Percentiles rank a stretch among this genome's conserved stretches.
phyloP scores from a whole-genome alignment of 2,329 filamentous ascomycete species.

The Fulvia fulva region DNA sequence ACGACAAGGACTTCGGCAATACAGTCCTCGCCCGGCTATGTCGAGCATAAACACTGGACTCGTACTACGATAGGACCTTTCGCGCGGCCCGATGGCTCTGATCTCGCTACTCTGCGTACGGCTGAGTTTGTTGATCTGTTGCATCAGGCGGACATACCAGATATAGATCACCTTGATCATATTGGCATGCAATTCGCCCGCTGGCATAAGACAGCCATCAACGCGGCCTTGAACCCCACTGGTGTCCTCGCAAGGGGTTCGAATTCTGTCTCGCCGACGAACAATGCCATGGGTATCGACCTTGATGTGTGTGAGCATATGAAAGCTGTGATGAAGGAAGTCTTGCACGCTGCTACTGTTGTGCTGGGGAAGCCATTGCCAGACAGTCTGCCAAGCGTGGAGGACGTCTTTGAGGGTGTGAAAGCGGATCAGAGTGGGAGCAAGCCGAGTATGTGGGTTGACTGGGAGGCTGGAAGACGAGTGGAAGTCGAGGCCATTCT shows the following conservation, averaged over 20 bases:
- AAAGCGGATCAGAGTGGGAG: slow-evolving; percentile 59
- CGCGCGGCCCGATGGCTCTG: slow-evolving; percentile 39
- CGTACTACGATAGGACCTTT: slow-evolving; percentile 67
- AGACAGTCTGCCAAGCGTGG: slow-evolving; percentile 56
- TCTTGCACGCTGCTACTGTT: slow-evolving; percentile 59
- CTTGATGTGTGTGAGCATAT: slow-evolving; percentile 60
- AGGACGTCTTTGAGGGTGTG: slow-evolving; percentile 60
- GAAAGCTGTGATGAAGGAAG: slow-evolving; percentile 65
- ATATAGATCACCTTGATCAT: slow-evolving; percentile 62
- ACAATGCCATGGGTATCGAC: slow-evolving; percentile 63
- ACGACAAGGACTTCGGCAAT: slow-evolving; percentile 68
- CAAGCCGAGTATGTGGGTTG: slow-evolving; percentile 61
- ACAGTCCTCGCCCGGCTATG: slow-evolving; percentile 58
- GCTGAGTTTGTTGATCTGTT: slow-evolving; percentile 53
- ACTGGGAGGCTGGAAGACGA: slow-evolving; percentile 63
- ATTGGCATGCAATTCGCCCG: slow-evolving; percentile 64
- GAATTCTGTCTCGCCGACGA: slow-evolving; percentile 39
- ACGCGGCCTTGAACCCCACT: slow-evolving; percentile 70
- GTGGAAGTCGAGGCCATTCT: slow-evolving; percentile 71
- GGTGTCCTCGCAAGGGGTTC: slow-evolving; percentile 63
- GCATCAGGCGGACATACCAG: slow-evolving; percentile 59
- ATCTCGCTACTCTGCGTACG: slow-evolving; percentile 38
- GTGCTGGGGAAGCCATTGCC: slow-evolving; percentile 62
- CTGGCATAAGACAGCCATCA: slow-evolving; percentile 76
- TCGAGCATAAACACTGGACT: slow-evolving; percentile 71